A percentile compares a stretch with the other conserved stretches of the same genome.
Evolutionary conservation across 108 stramenopile genomes (phyloP).

Genomic region (Nitzschia inconspicua): DNA sequence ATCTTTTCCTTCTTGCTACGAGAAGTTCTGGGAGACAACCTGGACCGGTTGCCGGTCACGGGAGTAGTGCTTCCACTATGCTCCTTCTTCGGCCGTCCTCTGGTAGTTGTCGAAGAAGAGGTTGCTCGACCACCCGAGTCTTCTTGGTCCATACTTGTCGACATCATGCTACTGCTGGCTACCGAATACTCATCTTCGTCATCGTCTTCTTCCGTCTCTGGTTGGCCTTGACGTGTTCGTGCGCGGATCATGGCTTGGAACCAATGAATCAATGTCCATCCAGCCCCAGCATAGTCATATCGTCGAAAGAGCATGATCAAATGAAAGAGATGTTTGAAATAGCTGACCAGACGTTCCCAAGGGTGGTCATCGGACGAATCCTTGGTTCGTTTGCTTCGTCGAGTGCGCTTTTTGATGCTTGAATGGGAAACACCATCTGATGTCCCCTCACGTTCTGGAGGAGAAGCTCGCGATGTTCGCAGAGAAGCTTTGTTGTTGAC

Average conservation of each 20-base stretch:
- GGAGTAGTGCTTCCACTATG: too few relatives aligned
- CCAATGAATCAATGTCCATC: constrained; percentile 40
- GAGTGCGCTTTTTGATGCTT: neutral
- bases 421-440: too few relatives aligned
- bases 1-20: too few relatives aligned
- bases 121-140: neutral
- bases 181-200: constrained; percentile 33
- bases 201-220: constrained; percentile 10
- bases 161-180: constrained; percentile 7
- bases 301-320: constrained; percentile 31
- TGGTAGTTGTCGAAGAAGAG: neutral
- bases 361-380: constrained; percentile 36
- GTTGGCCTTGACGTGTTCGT: constrained; percentile 1
- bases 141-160: too few relatives aligned
- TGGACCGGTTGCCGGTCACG: too few relatives aligned
- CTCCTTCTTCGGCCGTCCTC: too few relatives aligned
- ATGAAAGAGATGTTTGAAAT: constrained; percentile 28
- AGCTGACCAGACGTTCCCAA: constrained; percentile 25
- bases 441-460: too few relatives aligned
- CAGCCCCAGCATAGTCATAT: constrained; percentile 41
- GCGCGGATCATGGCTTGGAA: constrained; percentile 21
- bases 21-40: too few relatives aligned
- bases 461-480: neutral
- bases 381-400: neutral
- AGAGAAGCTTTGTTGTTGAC: neutral